A percentile compares a stretch with the other conserved stretches of the same genome.
These are phyloP conservation scores for Xenoacremonium recifei DNA, from an alignment of 2,329 filamentous ascomycete species.

Conservation along the genomic window DNA sequence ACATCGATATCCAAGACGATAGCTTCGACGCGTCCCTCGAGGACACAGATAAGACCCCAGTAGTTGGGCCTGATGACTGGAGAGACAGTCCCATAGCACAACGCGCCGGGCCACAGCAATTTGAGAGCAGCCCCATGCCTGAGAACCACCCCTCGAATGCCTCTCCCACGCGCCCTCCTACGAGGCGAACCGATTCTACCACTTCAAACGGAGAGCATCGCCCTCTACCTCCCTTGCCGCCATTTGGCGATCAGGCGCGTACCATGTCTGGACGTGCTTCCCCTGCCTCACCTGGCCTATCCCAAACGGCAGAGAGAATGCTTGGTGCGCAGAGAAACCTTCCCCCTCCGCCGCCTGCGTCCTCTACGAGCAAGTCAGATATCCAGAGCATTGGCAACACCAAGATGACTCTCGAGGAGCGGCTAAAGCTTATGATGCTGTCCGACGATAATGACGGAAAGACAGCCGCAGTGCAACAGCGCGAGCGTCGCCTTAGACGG, in stretches of 20 bases:
- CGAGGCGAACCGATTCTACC: constrained; percentile 67
- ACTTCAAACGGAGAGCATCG: constrained; percentile 79
- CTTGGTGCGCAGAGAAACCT: constrained; percentile 65
- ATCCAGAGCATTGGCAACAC: constrained; percentile 71
- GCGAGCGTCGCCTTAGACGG: constrained; percentile 67
- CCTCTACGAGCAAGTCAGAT: constrained; percentile 69
- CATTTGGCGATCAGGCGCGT: constrained; percentile 40
- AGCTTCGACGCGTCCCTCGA: constrained; percentile 96
- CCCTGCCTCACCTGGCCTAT: constrained; percentile 61
- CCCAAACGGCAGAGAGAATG: constrained; percentile 70
- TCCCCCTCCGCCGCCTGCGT: constrained; percentile 69
- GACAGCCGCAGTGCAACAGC: constrained; percentile 62
- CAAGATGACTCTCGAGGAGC: constrained; percentile 82
- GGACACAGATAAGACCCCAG: constrained; percentile 94
- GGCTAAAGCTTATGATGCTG: constrained; percentile 85
- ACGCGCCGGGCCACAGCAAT: constrained; percentile 36
- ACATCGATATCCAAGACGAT: constrained; percentile 59
- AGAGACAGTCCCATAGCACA: constrained; percentile 56
- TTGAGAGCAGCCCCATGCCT: constrained; percentile 68
- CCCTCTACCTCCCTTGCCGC: constrained; percentile 83
- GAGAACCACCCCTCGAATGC: constrained; percentile 44
- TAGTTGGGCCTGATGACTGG: constrained; percentile 98
- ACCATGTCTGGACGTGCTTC: constrained; percentile 44
- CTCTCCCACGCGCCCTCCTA: constrained; percentile 50
- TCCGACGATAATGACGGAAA: constrained; percentile 62